Conservation (phyloP, 2,329 filamentous ascomycete genomes). For the Paecilomyces sp. region DNA sequence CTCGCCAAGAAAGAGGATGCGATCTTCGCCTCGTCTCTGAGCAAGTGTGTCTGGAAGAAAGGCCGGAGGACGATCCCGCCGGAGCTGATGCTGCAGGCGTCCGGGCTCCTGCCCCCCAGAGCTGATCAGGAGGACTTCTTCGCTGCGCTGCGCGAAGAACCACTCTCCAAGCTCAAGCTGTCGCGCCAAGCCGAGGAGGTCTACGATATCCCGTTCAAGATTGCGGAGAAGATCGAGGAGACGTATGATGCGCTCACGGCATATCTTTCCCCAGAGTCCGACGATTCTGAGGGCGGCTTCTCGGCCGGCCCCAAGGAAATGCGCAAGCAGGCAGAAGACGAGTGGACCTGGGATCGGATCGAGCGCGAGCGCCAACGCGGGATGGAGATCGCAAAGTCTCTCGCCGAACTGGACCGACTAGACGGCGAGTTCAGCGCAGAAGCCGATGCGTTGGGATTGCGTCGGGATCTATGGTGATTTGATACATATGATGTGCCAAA, state of each 20-base stretch:
- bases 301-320: background rate
- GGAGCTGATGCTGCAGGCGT: constrained; percentile 24
- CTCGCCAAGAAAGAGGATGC: constrained; percentile 9
- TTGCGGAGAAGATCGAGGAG: constrained; percentile 6
- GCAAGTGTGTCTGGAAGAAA: constrained; percentile 12
- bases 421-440: constrained; percentile 23
- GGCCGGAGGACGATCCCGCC: constrained; percentile 17
- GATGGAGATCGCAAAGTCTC: constrained; percentile 22
- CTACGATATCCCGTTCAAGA: constrained; percentile 9
- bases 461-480: constrained; percentile 6
- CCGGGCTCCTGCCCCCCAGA: constrained; percentile 9
- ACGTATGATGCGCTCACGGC: constrained; percentile 5
- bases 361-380: constrained; percentile 28
- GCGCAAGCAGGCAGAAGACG: constrained; percentile 1
- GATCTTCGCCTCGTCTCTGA: constrained; percentile 9
- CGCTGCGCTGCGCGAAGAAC: constrained; percentile 5
- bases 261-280: constrained; percentile 1
- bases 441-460: constrained; percentile 24
- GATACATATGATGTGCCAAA: too few relatives aligned
- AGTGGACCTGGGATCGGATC: constrained; percentile 22
- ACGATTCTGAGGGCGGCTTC: constrained; percentile 5
- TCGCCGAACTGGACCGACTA: constrained; percentile 21
- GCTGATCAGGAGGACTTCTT: constrained; percentile 8
- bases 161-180: constrained; percentile 6
- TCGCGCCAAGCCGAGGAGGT: constrained; percentile 8